Evolutionary conservation across 352 stramenopile species (phyloP).

Genomic region (Globisporangium cystogenes): DNA sequence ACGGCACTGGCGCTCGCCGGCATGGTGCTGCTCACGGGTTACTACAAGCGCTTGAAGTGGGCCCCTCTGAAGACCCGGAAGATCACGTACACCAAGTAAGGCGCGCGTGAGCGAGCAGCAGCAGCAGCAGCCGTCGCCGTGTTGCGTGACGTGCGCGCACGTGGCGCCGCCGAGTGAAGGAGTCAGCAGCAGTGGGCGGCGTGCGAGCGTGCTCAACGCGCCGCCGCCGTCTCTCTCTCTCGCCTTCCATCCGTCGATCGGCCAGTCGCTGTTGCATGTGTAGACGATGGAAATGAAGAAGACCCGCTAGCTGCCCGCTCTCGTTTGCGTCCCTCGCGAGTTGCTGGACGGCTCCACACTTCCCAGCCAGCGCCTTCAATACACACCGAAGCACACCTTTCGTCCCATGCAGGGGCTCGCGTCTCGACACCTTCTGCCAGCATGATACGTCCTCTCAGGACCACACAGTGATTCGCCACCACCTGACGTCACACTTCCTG

Average conservation of each 20-base stretch:
- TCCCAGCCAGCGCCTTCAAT: no score
- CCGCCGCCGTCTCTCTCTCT: background rate
- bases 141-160: no score
- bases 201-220: background rate
- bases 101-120: no score
- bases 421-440: no score
- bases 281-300: conserved; percentile 14
- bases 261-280: conserved; percentile 14
- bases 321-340: no score
- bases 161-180: background rate
- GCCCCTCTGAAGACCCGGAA: conserved; percentile 97
- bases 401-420: no score
- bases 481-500: no score
- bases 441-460: no score
- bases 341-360: no score
- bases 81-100: conserved; percentile 98
- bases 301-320: background rate
- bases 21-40: conserved; percentile 91
- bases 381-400: no score
- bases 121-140: no score
- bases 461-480: no score
- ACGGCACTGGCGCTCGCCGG: conserved; percentile 90
- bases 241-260: conserved; percentile 1
- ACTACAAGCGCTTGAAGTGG: conserved; percentile 99
- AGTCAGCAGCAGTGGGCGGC: background rate